Percentiles rank a stretch among this genome's conserved stretches.
These are phyloP conservation scores for Cicer bijugum DNA, from an alignment of 306 rosid species.

Conservation along the genomic window DNA sequence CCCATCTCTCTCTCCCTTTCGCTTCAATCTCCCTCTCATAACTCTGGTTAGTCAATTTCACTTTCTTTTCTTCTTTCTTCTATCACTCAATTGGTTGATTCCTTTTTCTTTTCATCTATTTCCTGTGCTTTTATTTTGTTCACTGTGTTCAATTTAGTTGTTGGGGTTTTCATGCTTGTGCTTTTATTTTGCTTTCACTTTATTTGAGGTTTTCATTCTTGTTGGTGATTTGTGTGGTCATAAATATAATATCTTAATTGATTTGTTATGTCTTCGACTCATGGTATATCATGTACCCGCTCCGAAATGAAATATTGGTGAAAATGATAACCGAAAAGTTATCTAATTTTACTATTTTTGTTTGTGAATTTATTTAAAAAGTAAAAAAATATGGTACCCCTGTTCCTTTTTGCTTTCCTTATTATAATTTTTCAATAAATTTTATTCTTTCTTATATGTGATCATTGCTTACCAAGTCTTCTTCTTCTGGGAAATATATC, in stretches of 20 bases:
- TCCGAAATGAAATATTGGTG: no score
- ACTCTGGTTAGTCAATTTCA: conserved; percentile 49
- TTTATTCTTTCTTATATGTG: not conserved
- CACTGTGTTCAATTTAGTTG: not conserved
- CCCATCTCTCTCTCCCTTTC: not conserved
- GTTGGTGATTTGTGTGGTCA: conserved; percentile 14
- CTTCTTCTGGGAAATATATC: not conserved
- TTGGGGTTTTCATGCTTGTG: conserved; percentile 13
- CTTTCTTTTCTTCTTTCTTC: conserved; percentile 25
- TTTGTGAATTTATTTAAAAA: not conserved
- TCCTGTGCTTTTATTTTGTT: not conserved
- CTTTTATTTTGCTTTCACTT: not conserved
- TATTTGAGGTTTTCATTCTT: conserved; percentile 19
- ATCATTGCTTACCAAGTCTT: conserved; percentile 6
- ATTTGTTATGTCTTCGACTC: not conserved
- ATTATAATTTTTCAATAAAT: not conserved
- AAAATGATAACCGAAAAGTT: no score
- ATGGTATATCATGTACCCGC: not conserved
- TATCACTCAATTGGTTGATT: not conserved
- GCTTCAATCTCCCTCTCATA: conserved; percentile 32
- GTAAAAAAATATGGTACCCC: not conserved
- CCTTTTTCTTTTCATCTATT: not conserved
- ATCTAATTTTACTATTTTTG: not conserved
- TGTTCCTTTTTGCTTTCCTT: not conserved
- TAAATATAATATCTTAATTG: not conserved